Percentiles rank a stretch among this genome's conserved stretches.
Conservation (phyloP, 169 alveolate species). For the Blepharisma undulans region DNA sequence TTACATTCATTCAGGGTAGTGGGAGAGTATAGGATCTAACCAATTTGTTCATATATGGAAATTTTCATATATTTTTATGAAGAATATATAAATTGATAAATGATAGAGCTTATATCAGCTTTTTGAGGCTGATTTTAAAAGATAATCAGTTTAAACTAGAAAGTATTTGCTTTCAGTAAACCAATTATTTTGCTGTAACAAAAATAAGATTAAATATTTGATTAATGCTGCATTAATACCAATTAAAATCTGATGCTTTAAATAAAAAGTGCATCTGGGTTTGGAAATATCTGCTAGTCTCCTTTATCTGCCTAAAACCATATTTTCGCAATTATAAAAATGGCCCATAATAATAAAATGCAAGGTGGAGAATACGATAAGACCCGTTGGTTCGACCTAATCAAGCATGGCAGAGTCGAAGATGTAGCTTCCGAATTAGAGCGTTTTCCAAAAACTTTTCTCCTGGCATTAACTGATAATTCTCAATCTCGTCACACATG, state of each 20-base stretch:
- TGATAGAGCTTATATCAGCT: not conserved
- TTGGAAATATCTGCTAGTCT: not conserved
- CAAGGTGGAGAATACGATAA: conserved; percentile 14
- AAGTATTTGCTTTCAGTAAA: no score
- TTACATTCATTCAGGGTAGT: not conserved
- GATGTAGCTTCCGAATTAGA: not conserved
- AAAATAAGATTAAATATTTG: no score
- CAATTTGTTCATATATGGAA: not conserved
- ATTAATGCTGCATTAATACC: no score
- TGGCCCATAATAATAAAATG: not conserved
- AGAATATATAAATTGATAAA: not conserved
- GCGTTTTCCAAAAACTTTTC: not conserved
- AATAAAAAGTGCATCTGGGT: no score
- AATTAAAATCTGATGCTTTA: no score
- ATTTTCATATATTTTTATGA: not conserved
- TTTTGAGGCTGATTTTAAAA: not conserved
- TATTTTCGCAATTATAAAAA: not conserved
- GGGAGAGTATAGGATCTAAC: not conserved
- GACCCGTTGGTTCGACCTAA: conserved; percentile 17
- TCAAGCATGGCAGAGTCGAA: conserved; percentile 13
- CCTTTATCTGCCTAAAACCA: not conserved
- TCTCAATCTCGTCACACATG: conserved; percentile 35
- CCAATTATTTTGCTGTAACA: no score
- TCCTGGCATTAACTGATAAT: conserved; percentile 9
- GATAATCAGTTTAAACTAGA: not conserved